Conservation (phyloP, 2,329 filamentous ascomycete genomes). For the Ophiostoma himal-ulmi region DNA sequence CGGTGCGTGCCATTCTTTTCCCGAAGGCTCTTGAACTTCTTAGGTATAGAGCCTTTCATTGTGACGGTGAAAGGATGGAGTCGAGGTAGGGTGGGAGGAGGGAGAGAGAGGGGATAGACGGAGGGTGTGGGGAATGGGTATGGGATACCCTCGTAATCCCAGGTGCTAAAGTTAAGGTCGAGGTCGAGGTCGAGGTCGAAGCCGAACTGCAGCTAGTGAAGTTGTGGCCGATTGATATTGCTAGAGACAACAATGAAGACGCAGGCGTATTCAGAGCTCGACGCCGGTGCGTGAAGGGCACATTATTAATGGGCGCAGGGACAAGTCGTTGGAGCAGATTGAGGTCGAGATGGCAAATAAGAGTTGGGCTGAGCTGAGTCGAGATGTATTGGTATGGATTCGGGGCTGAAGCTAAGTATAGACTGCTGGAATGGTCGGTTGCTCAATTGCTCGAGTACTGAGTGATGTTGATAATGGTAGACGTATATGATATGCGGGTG, state of each 20-base stretch:
- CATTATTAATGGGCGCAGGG: constrained; percentile 10
- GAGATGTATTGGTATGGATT: background rate
- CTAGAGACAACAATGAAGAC: background rate
- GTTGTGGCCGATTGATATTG: background rate
- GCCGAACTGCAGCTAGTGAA: background rate
- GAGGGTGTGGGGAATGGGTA: background rate
- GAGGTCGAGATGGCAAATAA: background rate
- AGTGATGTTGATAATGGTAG: background rate
- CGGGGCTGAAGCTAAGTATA: background rate
- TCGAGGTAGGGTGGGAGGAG: background rate
- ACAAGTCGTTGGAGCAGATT: background rate
- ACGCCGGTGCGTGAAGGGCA: background rate
- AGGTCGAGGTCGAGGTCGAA: background rate
- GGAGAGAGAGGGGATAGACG: background rate
- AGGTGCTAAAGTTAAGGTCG: background rate
- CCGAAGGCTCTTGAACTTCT: constrained; percentile 64
- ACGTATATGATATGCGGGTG: background rate
- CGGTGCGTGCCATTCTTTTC: constrained; percentile 55
- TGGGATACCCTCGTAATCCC: constrained; percentile 11
- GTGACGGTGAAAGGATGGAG: constrained; percentile 27
- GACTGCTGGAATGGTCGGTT: background rate
- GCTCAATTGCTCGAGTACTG: too few species aligned
- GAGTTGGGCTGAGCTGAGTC: background rate
- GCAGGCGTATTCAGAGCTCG: background rate
- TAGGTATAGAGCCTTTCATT: constrained; percentile 51